These are phyloP conservation scores for Jacaranda copaia DNA, from an alignment of 257 asterid species.

Conservation along the genomic window DNA sequence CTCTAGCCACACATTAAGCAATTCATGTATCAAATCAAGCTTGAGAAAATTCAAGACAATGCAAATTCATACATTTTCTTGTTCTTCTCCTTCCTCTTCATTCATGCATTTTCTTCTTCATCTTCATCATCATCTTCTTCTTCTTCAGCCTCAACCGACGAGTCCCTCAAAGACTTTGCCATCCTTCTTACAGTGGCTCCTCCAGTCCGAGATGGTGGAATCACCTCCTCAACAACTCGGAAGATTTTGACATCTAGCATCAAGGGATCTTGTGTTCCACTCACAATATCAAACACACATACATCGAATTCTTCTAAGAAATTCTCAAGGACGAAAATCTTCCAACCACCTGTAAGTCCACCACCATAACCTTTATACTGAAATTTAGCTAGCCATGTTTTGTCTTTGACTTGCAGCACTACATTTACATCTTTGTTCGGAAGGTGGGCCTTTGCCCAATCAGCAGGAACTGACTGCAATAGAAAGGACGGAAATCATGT, in stretches of 20 bases:
- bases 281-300: slow-evolving; percentile 34
- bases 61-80: not conserved
- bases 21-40: not conserved
- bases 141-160: not conserved
- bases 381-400: slow-evolving; percentile 34
- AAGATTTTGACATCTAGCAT: slow-evolving; percentile 34
- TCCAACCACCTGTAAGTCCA: slow-evolving; percentile 52
- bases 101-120: too few species aligned
- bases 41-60: not conserved
- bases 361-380: slow-evolving; percentile 24
- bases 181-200: not conserved
- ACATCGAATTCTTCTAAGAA: slow-evolving; percentile 45
- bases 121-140: slow-evolving; percentile 1
- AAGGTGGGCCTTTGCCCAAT: slow-evolving; percentile 47
- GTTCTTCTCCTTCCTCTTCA: too few species aligned
- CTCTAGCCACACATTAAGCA: too few species aligned
- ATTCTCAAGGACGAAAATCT: slow-evolving; percentile 39
- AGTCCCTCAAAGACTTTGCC: not conserved
- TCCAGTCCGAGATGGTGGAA: slow-evolving; percentile 21
- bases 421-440: slow-evolving; percentile 22
- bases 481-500: not conserved
- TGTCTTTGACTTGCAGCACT: slow-evolving; percentile 33
- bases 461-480: slow-evolving; percentile 47
- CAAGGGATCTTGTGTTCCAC: not conserved
- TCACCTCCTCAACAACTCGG: slow-evolving; percentile 39